Percentiles rank a stretch among this genome's conserved stretches.
phyloP scores from a whole-genome alignment of 345 rosid species.

The Cochlearia excelsa region DNA sequence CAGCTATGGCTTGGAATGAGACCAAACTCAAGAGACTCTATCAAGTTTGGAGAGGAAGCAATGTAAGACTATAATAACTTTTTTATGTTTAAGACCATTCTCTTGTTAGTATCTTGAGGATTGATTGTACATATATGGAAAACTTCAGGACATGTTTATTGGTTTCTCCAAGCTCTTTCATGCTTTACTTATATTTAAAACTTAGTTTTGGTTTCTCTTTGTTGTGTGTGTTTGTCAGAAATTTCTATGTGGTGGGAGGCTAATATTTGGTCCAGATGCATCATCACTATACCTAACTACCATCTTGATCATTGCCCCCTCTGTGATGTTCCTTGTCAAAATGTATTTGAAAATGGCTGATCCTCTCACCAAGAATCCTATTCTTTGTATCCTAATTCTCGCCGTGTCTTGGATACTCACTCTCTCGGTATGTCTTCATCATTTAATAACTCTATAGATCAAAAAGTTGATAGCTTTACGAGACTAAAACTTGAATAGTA shows the following conservation, averaged over 20 bases:
- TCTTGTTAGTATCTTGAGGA: not conserved
- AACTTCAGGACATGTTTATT: slow-evolving; percentile 12
- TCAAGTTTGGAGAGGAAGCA: slow-evolving; percentile 95
- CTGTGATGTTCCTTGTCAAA: slow-evolving; percentile 58
- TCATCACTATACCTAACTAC: slow-evolving; percentile 66
- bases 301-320: slow-evolving; percentile 66
- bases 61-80: slow-evolving; percentile 43
- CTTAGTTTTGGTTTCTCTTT: not conserved
- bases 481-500: slow-evolving; percentile 33
- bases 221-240: slow-evolving; percentile 42
- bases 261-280: slow-evolving; percentile 86
- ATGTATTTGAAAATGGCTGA: slow-evolving; percentile 50
- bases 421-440: slow-evolving; percentile 50
- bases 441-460: not conserved
- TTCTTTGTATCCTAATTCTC: slow-evolving; percentile 42
- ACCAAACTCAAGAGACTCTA: slow-evolving; percentile 53
- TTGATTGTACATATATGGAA: slow-evolving; percentile 16
- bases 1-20: slow-evolving; percentile 36
- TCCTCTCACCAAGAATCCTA: slow-evolving; percentile 33
- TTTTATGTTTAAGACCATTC: slow-evolving; percentile 8
- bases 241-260: slow-evolving; percentile 84
- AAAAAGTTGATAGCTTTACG: not conserved
- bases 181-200: not conserved
- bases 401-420: slow-evolving; percentile 48
- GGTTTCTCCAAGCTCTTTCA: slow-evolving; percentile 3